These are phyloP conservation scores for Cephaloascus fragrans DNA, from an alignment of 805 yeast species.

Conservation along the genomic window DNA sequence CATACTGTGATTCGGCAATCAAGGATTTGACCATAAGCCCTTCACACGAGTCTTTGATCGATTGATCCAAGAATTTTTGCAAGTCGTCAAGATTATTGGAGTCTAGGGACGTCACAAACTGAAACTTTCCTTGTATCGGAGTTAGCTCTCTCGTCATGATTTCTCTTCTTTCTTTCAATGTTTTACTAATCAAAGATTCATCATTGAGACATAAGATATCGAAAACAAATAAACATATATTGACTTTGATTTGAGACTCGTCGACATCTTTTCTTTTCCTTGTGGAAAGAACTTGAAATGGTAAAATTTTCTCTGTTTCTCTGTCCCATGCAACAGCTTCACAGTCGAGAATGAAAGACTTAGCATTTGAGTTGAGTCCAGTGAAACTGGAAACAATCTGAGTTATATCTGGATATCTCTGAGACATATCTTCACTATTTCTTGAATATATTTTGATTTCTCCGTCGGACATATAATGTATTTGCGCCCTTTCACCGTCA, in stretches of 20 bases:
- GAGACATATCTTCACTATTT: constrained; percentile 95
- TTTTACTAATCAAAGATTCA: constrained; percentile 53
- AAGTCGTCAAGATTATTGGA: constrained; percentile 66
- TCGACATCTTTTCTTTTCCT: constrained; percentile 91
- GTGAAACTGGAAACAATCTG: constrained; percentile 56
- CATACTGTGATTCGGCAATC: constrained; percentile 80
- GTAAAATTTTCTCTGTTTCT: constrained; percentile 66
- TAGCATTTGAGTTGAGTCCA: constrained; percentile 21
- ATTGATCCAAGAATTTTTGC: constrained; percentile 77
- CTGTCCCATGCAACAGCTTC: constrained; percentile 98
- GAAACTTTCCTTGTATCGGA: constrained; percentile 66
- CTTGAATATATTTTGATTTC: constrained; percentile 75
- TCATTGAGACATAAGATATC: constrained; percentile 74
- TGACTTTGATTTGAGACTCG: constrained; percentile 77
- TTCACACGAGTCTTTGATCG: constrained; percentile 85
- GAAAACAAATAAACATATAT: constrained; percentile 88
- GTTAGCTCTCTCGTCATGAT: constrained; percentile 46
- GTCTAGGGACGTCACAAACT: constrained; percentile 67
- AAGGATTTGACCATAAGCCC: constrained; percentile 93
- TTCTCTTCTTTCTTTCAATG: constrained; percentile 64
- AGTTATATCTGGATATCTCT: constrained; percentile 85
- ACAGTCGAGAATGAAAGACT: constrained; percentile 76
- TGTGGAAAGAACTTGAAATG: constrained; percentile 88
- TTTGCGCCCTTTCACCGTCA: constrained; percentile 97
- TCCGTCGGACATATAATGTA: constrained; percentile 64